These are phyloP conservation scores for Zea mays DNA, from an alignment of 176 grass and related monocot species.

Conservation along the genomic window DNA sequence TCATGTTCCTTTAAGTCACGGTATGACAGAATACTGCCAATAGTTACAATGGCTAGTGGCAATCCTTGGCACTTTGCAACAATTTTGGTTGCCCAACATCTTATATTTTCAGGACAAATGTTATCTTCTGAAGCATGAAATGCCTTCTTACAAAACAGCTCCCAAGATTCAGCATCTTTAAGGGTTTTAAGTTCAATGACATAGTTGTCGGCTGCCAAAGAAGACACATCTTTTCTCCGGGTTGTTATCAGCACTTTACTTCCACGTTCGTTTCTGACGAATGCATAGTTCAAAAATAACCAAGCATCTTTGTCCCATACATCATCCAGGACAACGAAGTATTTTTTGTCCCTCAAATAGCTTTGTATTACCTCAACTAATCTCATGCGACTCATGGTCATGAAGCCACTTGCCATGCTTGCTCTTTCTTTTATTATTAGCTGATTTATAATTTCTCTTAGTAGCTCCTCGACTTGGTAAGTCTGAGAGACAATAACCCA, in stretches of 20 bases:
- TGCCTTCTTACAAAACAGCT: constrained; percentile 40
- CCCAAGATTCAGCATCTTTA: constrained; percentile 20
- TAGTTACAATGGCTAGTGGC: constrained; percentile 43
- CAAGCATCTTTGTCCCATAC: constrained; percentile 27
- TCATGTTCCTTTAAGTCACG: constrained; percentile 4
- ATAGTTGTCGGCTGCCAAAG: neutral
- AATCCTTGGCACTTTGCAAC: constrained; percentile 46
- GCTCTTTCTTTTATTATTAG: neutral
- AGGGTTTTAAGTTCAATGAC: constrained; percentile 12
- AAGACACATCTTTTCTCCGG: constrained; percentile 13
- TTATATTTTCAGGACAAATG: constrained; percentile 17
- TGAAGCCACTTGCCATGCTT: neutral
- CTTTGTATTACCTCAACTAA: constrained; percentile 9
- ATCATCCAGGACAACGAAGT: constrained; percentile 39
- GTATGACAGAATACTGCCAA: constrained; percentile 42
- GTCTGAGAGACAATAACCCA: constrained; percentile 36
- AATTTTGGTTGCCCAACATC: constrained; percentile 32
- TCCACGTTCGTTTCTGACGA: neutral
- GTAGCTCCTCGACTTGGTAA: constrained; percentile 19
- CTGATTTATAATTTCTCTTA: constrained; percentile 37
- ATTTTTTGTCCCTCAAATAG: constrained; percentile 18
- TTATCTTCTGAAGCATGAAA: neutral
- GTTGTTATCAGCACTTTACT: constrained; percentile 49
- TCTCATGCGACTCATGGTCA: neutral
- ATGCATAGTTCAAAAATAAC: constrained; percentile 13